phyloP scores from a whole-genome alignment of 805 yeast species.

The Pichia exigua region DNA sequence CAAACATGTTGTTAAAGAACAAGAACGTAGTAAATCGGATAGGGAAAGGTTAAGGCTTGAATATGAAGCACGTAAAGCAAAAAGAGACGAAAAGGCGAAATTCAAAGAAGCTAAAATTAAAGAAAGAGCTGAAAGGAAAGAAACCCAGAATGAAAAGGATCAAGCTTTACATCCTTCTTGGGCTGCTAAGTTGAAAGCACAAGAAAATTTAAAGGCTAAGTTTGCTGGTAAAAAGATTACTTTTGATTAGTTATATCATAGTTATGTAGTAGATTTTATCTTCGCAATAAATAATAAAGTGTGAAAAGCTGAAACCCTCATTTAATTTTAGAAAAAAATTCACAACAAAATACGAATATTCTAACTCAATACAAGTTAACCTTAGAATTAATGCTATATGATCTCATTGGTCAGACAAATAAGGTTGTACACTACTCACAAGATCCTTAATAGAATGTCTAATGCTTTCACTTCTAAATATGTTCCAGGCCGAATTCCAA shows the following conservation, averaged over 20 bases:
- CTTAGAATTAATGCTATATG: neutral
- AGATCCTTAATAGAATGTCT: neutral
- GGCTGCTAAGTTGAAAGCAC: constrained; percentile 79
- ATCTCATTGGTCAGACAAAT: neutral
- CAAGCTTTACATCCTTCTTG: constrained; percentile 84
- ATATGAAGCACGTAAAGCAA: constrained; percentile 64
- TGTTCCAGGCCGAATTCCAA: constrained; percentile 8
- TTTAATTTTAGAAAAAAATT: neutral
- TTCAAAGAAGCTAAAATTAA: constrained; percentile 10
- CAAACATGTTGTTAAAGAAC: constrained; percentile 68
- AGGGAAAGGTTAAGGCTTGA: constrained; percentile 54
- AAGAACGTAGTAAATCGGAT: constrained; percentile 45
- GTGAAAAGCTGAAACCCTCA: neutral
- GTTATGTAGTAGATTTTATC: neutral
- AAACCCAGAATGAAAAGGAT: constrained; percentile 11
- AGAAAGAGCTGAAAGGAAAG: constrained; percentile 10
- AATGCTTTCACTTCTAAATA: neutral
- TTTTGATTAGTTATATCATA: constrained; percentile 40
- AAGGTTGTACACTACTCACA: neutral
- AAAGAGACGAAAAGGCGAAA: constrained; percentile 49
- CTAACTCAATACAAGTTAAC: neutral
- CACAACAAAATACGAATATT: neutral
- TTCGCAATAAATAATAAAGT: too few relatives aligned
- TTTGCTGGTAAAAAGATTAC: constrained; percentile 81
- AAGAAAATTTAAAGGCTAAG: constrained; percentile 56